phyloP scores from a whole-genome alignment of 2,329 filamentous ascomycete genomes.

The Paramyrothecium sp. region DNA sequence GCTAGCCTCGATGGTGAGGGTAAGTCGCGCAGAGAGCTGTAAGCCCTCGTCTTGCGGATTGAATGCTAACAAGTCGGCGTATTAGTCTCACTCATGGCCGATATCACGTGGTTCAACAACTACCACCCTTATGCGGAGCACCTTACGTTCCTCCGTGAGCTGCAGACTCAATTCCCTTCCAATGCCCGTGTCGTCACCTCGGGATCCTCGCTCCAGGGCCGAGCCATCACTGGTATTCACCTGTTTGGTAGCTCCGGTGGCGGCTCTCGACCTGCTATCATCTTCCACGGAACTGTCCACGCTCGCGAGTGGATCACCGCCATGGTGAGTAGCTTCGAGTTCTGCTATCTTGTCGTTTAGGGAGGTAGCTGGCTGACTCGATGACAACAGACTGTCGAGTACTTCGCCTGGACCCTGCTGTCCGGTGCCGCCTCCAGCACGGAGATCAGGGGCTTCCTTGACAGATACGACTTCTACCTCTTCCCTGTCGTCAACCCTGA shows the following conservation, averaged over 20 bases:
- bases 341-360: background rate
- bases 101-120: constrained; percentile 44
- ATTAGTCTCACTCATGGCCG: constrained; percentile 11
- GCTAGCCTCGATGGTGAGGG: constrained; percentile 19
- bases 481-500: constrained; percentile 61
- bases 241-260: constrained; percentile 44
- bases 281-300: constrained; percentile 56
- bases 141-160: constrained; percentile 40
- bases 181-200: constrained; percentile 45
- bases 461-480: constrained; percentile 65
- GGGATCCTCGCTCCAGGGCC: constrained; percentile 44
- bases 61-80: background rate
- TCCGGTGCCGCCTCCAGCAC: constrained; percentile 37
- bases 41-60: too few species aligned
- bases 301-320: constrained; percentile 57
- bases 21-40: constrained; percentile 11
- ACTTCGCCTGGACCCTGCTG: constrained; percentile 50
- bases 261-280: constrained; percentile 45
- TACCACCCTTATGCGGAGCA: constrained; percentile 53
- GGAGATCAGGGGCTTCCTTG: constrained; percentile 42
- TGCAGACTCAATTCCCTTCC: constrained; percentile 36
- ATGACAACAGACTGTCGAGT: constrained; percentile 40
- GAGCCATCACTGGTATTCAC: constrained; percentile 59
- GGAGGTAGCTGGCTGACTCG: background rate
- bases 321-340: constrained; percentile 33